These are phyloP conservation scores for Crucihimalaya himalaica DNA, from an alignment of 345 rosid species.

Conservation along the genomic window DNA sequence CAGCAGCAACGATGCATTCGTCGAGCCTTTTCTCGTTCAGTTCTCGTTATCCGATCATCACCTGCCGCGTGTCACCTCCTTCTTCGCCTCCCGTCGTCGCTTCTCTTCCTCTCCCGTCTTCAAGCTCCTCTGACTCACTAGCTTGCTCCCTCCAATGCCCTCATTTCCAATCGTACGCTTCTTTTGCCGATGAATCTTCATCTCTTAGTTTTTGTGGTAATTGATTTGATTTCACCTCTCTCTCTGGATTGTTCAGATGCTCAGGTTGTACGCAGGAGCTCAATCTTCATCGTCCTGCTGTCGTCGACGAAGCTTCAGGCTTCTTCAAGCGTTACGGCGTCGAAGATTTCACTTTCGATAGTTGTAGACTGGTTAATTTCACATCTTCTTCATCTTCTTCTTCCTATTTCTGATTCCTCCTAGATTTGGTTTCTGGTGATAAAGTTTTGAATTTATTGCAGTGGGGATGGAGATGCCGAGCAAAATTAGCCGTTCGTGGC, in stretches of 20 bases:
- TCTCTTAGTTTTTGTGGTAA: not conserved
- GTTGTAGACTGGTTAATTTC: slow-evolving; percentile 64
- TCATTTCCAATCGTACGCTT: slow-evolving; percentile 74
- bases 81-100: slow-evolving; percentile 22
- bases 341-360: slow-evolving; percentile 82
- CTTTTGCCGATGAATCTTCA: not conserved
- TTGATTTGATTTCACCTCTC: not conserved
- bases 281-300: slow-evolving; percentile 73
- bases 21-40: slow-evolving; percentile 48
- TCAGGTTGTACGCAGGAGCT: slow-evolving; percentile 93
- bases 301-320: slow-evolving; percentile 69
- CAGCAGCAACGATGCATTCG: slow-evolving; percentile 46
- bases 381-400: not conserved
- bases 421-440: slow-evolving; percentile 1
- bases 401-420: not conserved
- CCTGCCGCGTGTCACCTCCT: slow-evolving; percentile 52
- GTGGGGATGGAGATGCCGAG: slow-evolving; percentile 97
- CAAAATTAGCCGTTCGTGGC: slow-evolving; percentile 92
- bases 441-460: slow-evolving; percentile 29
- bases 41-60: slow-evolving; percentile 46
- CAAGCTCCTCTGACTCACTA: slow-evolving; percentile 44
- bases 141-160: slow-evolving; percentile 77
- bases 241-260: slow-evolving; percentile 52
- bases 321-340: slow-evolving; percentile 69
- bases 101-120: slow-evolving; percentile 29